A percentile compares a stretch with the other conserved stretches of the same genome.
phyloP scores from a whole-genome alignment of 208 protist species.

The Entamoeba moshkovskii region DNA sequence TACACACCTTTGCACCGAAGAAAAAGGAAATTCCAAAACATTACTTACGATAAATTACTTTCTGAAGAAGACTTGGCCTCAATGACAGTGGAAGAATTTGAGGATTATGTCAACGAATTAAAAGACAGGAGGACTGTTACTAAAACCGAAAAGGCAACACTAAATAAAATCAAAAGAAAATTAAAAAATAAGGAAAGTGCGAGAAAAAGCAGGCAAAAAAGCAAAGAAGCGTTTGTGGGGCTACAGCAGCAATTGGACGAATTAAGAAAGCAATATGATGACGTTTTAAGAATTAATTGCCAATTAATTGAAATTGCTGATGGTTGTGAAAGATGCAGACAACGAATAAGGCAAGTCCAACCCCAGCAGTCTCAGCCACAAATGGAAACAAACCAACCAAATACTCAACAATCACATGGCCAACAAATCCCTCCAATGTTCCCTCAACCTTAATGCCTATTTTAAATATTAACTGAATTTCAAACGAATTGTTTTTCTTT shows the following conservation, averaged over 20 bases:
- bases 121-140: not conserved
- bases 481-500: too few species aligned
- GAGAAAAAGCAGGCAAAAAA: not conserved
- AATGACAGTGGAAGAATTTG: not conserved
- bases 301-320: not conserved
- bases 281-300: not conserved
- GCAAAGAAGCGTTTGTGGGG: not conserved
- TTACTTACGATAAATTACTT: not conserved
- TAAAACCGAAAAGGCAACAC: not conserved
- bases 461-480: too few species aligned
- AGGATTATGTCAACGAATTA: not conserved
- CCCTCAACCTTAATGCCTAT: too few species aligned
- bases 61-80: not conserved
- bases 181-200: not conserved
- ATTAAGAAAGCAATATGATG: not conserved
- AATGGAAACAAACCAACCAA: too few species aligned
- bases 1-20: not conserved
- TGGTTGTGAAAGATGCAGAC: not conserved
- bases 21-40: not conserved
- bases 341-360: not conserved
- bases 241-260: not conserved
- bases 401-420: too few species aligned
- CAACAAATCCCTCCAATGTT: too few species aligned
- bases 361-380: too few species aligned
- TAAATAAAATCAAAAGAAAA: constrained; percentile 1